phyloP scores from a whole-genome alignment of 345 rosid species.

The Brassica juncea region DNA sequence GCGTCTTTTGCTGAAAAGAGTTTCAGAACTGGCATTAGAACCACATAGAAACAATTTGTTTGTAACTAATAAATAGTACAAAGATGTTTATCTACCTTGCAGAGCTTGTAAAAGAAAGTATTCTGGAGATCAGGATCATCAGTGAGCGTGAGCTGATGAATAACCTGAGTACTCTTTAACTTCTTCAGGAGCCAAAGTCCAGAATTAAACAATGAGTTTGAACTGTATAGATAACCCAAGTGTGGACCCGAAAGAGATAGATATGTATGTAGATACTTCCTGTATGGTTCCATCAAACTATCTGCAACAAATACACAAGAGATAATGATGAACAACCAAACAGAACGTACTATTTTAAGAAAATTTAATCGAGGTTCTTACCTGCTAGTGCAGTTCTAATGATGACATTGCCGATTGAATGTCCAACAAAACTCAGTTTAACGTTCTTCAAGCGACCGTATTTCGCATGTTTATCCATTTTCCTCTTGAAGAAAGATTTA shows the following conservation, averaged over 20 bases:
- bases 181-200: slow-evolving; percentile 97
- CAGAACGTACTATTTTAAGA: background rate
- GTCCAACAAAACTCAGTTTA: slow-evolving; percentile 95
- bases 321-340: background rate
- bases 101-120: slow-evolving; percentile 83
- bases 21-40: slow-evolving; percentile 6
- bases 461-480: slow-evolving; percentile 74
- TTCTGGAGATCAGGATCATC: slow-evolving; percentile 82
- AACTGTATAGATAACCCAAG: slow-evolving; percentile 93
- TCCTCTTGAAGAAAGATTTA: slow-evolving; percentile 68
- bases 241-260: slow-evolving; percentile 96
- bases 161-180: slow-evolving; percentile 82
- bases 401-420: slow-evolving; percentile 93
- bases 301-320: slow-evolving; percentile 50
- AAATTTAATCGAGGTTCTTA: slow-evolving; percentile 25
- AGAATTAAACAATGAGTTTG: slow-evolving; percentile 93
- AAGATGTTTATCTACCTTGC: slow-evolving; percentile 54
- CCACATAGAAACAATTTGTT: background rate
- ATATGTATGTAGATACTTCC: slow-evolving; percentile 65
- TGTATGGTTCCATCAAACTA: slow-evolving; percentile 83
- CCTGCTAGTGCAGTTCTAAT: slow-evolving; percentile 87
- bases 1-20: slow-evolving; percentile 78
- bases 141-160: slow-evolving; percentile 97
- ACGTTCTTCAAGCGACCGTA: slow-evolving; percentile 61
- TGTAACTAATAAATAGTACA: background rate